phyloP scores from a whole-genome alignment of 2,329 filamentous ascomycete species.

The Acephala macrosclerotiorum region DNA sequence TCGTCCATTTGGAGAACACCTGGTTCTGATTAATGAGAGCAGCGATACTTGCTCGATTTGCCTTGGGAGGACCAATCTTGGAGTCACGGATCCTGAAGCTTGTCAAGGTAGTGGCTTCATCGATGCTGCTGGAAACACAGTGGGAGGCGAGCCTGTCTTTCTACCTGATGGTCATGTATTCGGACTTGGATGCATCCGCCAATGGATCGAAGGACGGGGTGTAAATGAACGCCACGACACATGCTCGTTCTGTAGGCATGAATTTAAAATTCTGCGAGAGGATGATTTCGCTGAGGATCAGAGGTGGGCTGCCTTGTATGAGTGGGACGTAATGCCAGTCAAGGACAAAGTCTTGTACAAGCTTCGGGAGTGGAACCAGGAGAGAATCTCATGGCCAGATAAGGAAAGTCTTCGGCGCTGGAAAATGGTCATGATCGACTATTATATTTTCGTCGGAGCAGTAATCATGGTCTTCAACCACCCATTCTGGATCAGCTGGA shows the following conservation, averaged over 20 bases:
- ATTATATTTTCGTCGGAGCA: slow-evolving; percentile 1
- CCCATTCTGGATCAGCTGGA: slow-evolving; percentile 13
- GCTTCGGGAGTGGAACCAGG: background rate
- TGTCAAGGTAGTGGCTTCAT: background rate
- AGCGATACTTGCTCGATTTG: slow-evolving; percentile 11
- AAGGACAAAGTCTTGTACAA: background rate
- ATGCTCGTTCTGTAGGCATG: slow-evolving; percentile 13
- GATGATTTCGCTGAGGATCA: background rate
- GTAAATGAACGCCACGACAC: background rate
- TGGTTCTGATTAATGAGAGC: background rate
- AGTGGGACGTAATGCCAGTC: background rate
- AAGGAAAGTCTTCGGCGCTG: background rate
- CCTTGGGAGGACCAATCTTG: background rate
- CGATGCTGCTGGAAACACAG: background rate
- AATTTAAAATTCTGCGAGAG: slow-evolving; percentile 10
- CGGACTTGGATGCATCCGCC: slow-evolving; percentile 13
- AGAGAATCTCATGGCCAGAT: background rate
- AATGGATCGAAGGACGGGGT: slow-evolving; percentile 4
- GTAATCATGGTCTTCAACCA: background rate
- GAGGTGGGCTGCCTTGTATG: background rate
- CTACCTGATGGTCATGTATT: slow-evolving; percentile 18
- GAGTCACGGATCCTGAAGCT: background rate
- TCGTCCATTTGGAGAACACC: background rate
- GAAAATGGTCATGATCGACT: background rate
- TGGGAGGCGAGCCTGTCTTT: background rate